phyloP scores from a whole-genome alignment of 2,329 filamentous ascomycete genomes.

The Aspergillus viridinutans region DNA sequence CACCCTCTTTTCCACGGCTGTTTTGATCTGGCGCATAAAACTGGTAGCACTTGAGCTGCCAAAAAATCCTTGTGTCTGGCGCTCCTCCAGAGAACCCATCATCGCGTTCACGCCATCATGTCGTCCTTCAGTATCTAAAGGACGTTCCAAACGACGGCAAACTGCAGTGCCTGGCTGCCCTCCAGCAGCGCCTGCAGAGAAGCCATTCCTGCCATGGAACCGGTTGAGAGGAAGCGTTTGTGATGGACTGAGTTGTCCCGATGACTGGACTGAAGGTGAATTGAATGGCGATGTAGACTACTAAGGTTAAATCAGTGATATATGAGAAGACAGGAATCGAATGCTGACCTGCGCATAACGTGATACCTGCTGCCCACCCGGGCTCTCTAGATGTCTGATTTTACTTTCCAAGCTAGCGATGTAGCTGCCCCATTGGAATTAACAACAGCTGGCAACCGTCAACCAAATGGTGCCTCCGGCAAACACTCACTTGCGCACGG shows the following conservation, averaged over 20 bases:
- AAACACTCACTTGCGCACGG: slow-evolving; percentile 17
- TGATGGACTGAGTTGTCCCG: not conserved
- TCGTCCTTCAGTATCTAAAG: not conserved
- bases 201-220: not conserved
- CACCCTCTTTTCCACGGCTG: slow-evolving; percentile 36
- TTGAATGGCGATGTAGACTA: slow-evolving; percentile 1
- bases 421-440: slow-evolving; percentile 18
- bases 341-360: slow-evolving; percentile 8
- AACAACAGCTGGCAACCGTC: not conserved
- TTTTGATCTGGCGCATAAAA: slow-evolving; percentile 46
- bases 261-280: not conserved
- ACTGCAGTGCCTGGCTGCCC: not conserved
- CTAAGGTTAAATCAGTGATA: not conserved
- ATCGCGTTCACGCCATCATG: slow-evolving; percentile 42
- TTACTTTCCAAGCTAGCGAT: slow-evolving; percentile 24
- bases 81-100: slow-evolving; percentile 43
- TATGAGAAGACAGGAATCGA: not conserved
- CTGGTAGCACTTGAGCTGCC: slow-evolving; percentile 47
- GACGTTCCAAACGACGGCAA: not conserved
- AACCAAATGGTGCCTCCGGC: not conserved
- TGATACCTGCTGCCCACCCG: slow-evolving; percentile 3
- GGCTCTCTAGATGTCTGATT: slow-evolving; percentile 22
- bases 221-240: not conserved
- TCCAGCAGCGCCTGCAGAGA: not conserved
- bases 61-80: slow-evolving; percentile 42